Evolutionary conservation across 139 green algal genomes (phyloP).

Genomic region (Eudorina sp.): DNA sequence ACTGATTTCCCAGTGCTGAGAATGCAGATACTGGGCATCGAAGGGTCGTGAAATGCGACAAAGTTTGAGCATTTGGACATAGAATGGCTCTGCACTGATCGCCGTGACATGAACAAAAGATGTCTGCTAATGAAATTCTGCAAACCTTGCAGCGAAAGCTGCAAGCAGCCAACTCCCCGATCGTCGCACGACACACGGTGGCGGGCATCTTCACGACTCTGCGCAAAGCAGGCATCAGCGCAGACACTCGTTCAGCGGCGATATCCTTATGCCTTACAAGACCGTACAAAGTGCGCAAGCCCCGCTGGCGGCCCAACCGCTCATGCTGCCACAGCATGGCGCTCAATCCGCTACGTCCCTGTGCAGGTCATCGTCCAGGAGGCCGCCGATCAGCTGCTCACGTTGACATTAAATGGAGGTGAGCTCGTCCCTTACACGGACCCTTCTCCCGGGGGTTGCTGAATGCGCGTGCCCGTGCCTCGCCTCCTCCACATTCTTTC

Average conservation of each 20-base stretch:
- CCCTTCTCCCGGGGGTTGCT: background rate
- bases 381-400: constrained; percentile 28
- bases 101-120: too few relatives aligned
- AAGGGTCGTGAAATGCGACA: too few relatives aligned
- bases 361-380: constrained; percentile 35
- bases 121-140: constrained; percentile 10
- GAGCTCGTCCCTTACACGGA: background rate
- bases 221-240: background rate
- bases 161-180: background rate
- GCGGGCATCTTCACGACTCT: constrained; percentile 39
- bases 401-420: background rate
- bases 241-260: background rate
- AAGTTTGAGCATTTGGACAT: too few relatives aligned
- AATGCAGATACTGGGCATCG: too few relatives aligned
- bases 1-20: too few relatives aligned
- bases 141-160: constrained; percentile 24
- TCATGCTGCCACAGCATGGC: too few relatives aligned
- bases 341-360: too few relatives aligned
- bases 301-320: too few relatives aligned
- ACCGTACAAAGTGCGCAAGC: constrained; percentile 4
- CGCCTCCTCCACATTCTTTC: too few relatives aligned
- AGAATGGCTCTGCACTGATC: too few relatives aligned
- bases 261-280: background rate
- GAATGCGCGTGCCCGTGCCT: background rate
- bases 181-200: constrained; percentile 22